Evolutionary conservation across 805 yeast genomes (phyloP).

Genomic region (Clavispora vitiphila): DNA sequence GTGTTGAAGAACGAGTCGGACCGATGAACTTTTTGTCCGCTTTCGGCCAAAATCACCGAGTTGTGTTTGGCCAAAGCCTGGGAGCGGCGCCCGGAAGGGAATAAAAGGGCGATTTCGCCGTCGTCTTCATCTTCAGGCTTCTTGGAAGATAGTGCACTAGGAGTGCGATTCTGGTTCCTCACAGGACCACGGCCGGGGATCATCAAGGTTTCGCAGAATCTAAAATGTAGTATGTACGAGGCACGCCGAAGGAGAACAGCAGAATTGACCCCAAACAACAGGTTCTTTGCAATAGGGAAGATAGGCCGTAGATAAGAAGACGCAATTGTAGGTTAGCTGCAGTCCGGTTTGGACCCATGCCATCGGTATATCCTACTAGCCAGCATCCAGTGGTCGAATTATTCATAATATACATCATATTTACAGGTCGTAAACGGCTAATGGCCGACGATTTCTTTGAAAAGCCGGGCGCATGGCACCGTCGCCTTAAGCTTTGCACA

Average conservation of each 20-base stretch:
- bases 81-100: slow-evolving; percentile 1
- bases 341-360: too few species aligned
- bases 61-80: slow-evolving; percentile 15
- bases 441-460: slow-evolving; percentile 67
- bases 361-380: too few species aligned
- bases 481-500: slow-evolving; percentile 82
- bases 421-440: slow-evolving; percentile 11
- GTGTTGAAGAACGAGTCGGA: slow-evolving; percentile 23
- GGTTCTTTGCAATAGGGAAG: too few species aligned
- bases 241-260: too few species aligned
- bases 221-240: too few species aligned
- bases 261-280: too few species aligned
- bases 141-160: too few species aligned
- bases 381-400: too few species aligned
- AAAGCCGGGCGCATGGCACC: slow-evolving; percentile 75
- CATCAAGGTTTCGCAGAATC: too few species aligned
- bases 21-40: slow-evolving; percentile 37
- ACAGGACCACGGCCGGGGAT: background rate
- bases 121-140: slow-evolving; percentile 1
- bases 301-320: too few species aligned
- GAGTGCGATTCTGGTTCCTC: background rate
- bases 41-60: slow-evolving; percentile 35
- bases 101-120: slow-evolving; percentile 2
- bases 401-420: background rate
- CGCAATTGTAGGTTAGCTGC: too few species aligned